phyloP scores from a whole-genome alignment of 305 asterid genomes.

The Fraxinus paxiana region DNA sequence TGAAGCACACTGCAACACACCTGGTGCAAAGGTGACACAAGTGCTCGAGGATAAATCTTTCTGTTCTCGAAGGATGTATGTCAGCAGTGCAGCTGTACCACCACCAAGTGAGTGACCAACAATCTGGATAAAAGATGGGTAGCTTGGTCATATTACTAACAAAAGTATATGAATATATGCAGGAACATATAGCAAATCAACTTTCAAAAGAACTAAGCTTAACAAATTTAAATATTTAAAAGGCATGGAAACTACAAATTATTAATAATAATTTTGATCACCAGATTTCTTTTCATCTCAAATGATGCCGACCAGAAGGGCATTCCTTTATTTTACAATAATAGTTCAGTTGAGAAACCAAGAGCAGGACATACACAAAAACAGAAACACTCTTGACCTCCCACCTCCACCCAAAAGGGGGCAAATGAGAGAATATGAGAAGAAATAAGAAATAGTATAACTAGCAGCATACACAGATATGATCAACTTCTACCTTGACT shows the following conservation, averaged over 20 bases:
- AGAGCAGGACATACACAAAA: background rate
- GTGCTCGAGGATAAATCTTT: conserved; percentile 65
- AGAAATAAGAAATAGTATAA: conserved; percentile 1
- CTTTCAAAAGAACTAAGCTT: conserved; percentile 1
- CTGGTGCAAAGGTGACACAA: conserved; percentile 85
- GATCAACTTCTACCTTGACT: conserved; percentile 51
- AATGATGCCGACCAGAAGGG: background rate
- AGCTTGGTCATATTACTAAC: background rate
- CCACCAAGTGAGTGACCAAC: conserved; percentile 97
- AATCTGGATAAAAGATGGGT: conserved; percentile 43
- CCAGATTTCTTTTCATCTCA: background rate
- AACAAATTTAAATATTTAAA: background rate
- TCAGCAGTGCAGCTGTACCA: conserved; percentile 85
- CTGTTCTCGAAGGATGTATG: conserved; percentile 83
- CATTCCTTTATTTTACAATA: background rate
- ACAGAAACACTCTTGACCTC: background rate
- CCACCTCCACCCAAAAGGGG: background rate
- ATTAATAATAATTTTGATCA: background rate
- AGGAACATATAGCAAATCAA: background rate
- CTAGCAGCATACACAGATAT: background rate
- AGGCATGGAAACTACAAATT: background rate
- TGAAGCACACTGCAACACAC: conserved; percentile 29
- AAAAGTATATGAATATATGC: background rate
- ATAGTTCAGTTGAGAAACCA: background rate
- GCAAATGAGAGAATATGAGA: background rate